Evolutionary conservation across 2,329 filamentous ascomycete species (phyloP).

Genomic region (Conoideocrella luteorostrata): DNA sequence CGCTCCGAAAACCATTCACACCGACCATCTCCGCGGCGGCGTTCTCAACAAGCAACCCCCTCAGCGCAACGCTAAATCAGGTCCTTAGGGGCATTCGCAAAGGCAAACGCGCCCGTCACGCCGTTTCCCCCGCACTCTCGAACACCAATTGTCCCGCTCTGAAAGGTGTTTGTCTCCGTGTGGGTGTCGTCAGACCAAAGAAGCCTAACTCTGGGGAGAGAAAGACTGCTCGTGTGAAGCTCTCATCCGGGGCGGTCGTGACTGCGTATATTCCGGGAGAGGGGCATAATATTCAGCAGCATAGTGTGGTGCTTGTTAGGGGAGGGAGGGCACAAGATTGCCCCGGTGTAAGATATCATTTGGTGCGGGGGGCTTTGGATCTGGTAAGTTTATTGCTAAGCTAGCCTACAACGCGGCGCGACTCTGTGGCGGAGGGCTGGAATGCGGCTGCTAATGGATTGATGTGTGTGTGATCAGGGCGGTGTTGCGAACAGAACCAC

Average conservation of each 20-base stretch:
- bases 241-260: conserved; percentile 80
- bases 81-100: conserved; percentile 71
- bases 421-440: background rate
- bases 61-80: conserved; percentile 64
- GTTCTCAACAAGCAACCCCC: conserved; percentile 53
- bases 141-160: conserved; percentile 66
- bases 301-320: conserved; percentile 93
- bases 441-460: conserved; percentile 7
- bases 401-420: no score
- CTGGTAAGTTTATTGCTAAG: conserved; percentile 74
- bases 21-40: conserved; percentile 23
- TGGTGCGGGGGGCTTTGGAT: conserved; percentile 87
- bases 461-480: conserved; percentile 50
- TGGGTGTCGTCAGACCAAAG: conserved; percentile 91
- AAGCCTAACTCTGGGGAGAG: conserved; percentile 98
- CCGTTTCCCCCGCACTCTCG: conserved; percentile 77
- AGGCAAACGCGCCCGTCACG: conserved; percentile 73
- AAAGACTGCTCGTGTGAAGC: conserved; percentile 85
- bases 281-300: conserved; percentile 98
- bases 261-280: conserved; percentile 95
- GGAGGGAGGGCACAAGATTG: conserved; percentile 94
- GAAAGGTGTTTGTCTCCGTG: conserved; percentile 94
- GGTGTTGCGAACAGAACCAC: conserved; percentile 81
- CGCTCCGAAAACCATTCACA: conserved; percentile 9
- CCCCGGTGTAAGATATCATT: conserved; percentile 93